phyloP scores from a whole-genome alignment of 2,329 filamentous ascomycete genomes.

The Alternaria sp. region DNA sequence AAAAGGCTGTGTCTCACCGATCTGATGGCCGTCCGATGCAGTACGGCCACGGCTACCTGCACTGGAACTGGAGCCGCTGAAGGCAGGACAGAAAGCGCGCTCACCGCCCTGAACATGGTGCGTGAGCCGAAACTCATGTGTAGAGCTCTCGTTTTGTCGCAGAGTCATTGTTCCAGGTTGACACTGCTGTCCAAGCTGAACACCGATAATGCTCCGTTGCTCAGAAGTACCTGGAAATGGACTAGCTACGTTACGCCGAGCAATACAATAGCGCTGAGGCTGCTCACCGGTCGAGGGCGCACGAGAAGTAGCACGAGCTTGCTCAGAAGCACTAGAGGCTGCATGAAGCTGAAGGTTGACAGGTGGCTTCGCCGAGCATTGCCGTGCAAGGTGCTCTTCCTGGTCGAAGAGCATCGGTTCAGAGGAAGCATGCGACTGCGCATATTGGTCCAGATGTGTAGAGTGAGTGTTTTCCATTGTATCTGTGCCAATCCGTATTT shows the following conservation, averaged over 20 bases:
- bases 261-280: neutral
- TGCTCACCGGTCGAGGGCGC: conserved; percentile 12
- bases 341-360: conserved; percentile 11
- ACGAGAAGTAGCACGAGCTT: neutral
- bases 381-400: conserved; percentile 24
- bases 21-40: conserved; percentile 17
- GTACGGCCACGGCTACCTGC: conserved; percentile 10
- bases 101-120: conserved; percentile 26
- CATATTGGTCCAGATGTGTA: conserved; percentile 19
- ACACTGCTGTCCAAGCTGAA: conserved; percentile 7
- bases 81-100: conserved; percentile 33
- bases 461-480: conserved; percentile 42
- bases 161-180: neutral
- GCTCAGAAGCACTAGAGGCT: conserved; percentile 9
- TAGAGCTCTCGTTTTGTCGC: conserved; percentile 9
- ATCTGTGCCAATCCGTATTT: conserved; percentile 50
- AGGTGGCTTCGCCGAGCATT: conserved; percentile 9
- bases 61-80: conserved; percentile 22
- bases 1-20: conserved; percentile 26
- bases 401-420: conserved; percentile 51
- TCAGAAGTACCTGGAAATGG: conserved; percentile 2
- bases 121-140: conserved; percentile 27
- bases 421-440: conserved; percentile 34
- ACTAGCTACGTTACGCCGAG: neutral
- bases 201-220: conserved; percentile 9